phyloP scores from a whole-genome alignment of 108 stramenopile species.

The Discostella stelligeroides region DNA sequence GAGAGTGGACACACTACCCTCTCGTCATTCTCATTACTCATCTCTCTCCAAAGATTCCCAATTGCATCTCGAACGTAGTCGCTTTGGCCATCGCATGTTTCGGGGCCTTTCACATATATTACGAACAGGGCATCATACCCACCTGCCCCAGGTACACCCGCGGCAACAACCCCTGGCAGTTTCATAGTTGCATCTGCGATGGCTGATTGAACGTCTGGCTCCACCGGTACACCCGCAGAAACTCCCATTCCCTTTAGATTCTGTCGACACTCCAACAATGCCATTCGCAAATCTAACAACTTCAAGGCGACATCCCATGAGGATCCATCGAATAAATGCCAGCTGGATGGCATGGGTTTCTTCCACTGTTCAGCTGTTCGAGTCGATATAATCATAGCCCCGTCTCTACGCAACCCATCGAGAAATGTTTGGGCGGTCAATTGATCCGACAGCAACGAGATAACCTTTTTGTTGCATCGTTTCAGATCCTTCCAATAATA shows the following conservation, averaged over 20 bases:
- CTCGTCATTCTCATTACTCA: constrained; percentile 39
- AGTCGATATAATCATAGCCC: constrained; percentile 39
- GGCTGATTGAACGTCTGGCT: constrained; percentile 84
- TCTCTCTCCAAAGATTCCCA: constrained; percentile 61
- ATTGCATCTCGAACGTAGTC: constrained; percentile 61
- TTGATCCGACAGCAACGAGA: constrained; percentile 47
- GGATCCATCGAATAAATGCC: constrained; percentile 49
- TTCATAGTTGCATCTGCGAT: constrained; percentile 86
- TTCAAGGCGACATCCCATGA: constrained; percentile 46
- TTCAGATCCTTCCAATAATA: constrained; percentile 80
- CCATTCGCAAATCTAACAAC: constrained; percentile 45
- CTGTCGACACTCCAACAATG: constrained; percentile 63
- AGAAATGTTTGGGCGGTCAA: constrained; percentile 25
- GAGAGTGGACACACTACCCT: constrained; percentile 69
- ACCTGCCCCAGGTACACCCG: constrained; percentile 94
- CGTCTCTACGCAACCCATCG: constrained; percentile 49
- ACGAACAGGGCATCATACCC: constrained; percentile 95
- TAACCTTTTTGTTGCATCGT: constrained; percentile 64
- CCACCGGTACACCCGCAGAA: constrained; percentile 89
- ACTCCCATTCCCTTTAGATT: constrained; percentile 82
- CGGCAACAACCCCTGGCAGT: constrained; percentile 89
- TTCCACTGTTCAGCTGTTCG: constrained; percentile 50
- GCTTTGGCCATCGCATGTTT: constrained; percentile 37
- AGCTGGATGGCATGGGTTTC: constrained; percentile 51
- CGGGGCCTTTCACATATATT: constrained; percentile 63